Evolutionary conservation across 1,284 basidiomycete species (phyloP).

Genomic region (Apiotrichum mycotoxinovorans): DNA sequence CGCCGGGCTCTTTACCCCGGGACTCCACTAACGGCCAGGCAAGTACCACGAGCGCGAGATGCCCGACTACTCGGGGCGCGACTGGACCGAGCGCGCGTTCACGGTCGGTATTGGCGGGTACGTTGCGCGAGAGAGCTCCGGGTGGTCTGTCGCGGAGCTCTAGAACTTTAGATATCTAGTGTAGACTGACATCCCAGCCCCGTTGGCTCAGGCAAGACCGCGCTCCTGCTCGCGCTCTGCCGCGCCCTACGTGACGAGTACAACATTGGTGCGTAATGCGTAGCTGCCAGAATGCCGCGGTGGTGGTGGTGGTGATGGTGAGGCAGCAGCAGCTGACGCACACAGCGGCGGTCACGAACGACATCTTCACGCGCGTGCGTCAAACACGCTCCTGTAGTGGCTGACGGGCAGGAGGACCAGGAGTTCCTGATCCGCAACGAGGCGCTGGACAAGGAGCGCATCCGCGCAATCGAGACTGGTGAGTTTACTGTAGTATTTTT

Average conservation of each 20-base stretch:
- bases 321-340: background rate
- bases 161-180: too few species aligned
- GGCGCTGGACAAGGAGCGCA: slow-evolving; percentile 77
- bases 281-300: too few species aligned
- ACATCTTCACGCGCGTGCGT: slow-evolving; percentile 77
- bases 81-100: slow-evolving; percentile 91
- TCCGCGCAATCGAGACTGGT: slow-evolving; percentile 90
- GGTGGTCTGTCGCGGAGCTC: background rate
- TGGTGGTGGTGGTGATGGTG: too few species aligned
- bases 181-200: slow-evolving; percentile 58
- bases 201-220: slow-evolving; percentile 97
- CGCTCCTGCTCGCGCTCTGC: slow-evolving; percentile 89
- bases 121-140: slow-evolving; percentile 26
- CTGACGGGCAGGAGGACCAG: slow-evolving; percentile 67
- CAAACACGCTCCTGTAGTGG: background rate
- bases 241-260: slow-evolving; percentile 72
- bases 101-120: slow-evolving; percentile 96
- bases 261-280: slow-evolving; percentile 71
- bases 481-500: background rate
- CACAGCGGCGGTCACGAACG: slow-evolving; percentile 86
- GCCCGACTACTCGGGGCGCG: slow-evolving; percentile 77
- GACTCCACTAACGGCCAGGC: slow-evolving; percentile 54
- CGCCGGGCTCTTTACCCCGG: too few species aligned
- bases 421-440: slow-evolving; percentile 93
- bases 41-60: slow-evolving; percentile 90